Percentiles rank a stretch among this genome's conserved stretches.
These are phyloP conservation scores for Apophysomyces sp. DNA, from an alignment of 371 early-diverging fungal species.

Conservation along the genomic window DNA sequence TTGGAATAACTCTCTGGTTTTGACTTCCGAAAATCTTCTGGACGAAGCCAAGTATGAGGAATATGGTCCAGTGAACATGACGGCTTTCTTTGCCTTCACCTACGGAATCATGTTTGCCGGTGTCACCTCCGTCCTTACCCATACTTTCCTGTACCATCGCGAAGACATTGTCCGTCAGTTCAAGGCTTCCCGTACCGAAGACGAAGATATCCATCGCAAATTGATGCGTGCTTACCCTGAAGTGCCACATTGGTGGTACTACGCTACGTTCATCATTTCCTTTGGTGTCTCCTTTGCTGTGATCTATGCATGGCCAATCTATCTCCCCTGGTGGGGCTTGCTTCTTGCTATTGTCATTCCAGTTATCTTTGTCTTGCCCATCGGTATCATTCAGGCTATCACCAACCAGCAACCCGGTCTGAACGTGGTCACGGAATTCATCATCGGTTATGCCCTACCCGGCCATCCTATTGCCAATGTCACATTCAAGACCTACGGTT, in stretches of 20 bases:
- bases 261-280: slow-evolving; percentile 45
- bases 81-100: slow-evolving; percentile 54
- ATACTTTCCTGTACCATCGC: slow-evolving; percentile 64
- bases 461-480: slow-evolving; percentile 66
- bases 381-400: slow-evolving; percentile 77
- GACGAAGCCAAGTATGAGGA: slow-evolving; percentile 61
- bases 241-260: slow-evolving; percentile 77
- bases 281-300: slow-evolving; percentile 51
- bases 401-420: slow-evolving; percentile 70
- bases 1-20: slow-evolving; percentile 56
- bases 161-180: slow-evolving; percentile 58
- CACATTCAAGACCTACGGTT: slow-evolving; percentile 67
- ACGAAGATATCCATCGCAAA: slow-evolving; percentile 67
- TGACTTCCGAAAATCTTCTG: slow-evolving; percentile 55
- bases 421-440: slow-evolving; percentile 71
- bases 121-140: slow-evolving; percentile 62
- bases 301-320: slow-evolving; percentile 52
- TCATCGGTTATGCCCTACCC: slow-evolving; percentile 65
- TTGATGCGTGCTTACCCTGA: slow-evolving; percentile 74
- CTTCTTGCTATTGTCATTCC: slow-evolving; percentile 64
- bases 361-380: slow-evolving; percentile 71
- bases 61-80: slow-evolving; percentile 73
- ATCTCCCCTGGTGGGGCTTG: slow-evolving; percentile 69
- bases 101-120: slow-evolving; percentile 69
- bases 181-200: slow-evolving; percentile 53